Percentiles rank a stretch among this genome's conserved stretches.
phyloP scores from a whole-genome alignment of 768 basidiomycete genomes.

The Symmetrospora coprosmae region DNA sequence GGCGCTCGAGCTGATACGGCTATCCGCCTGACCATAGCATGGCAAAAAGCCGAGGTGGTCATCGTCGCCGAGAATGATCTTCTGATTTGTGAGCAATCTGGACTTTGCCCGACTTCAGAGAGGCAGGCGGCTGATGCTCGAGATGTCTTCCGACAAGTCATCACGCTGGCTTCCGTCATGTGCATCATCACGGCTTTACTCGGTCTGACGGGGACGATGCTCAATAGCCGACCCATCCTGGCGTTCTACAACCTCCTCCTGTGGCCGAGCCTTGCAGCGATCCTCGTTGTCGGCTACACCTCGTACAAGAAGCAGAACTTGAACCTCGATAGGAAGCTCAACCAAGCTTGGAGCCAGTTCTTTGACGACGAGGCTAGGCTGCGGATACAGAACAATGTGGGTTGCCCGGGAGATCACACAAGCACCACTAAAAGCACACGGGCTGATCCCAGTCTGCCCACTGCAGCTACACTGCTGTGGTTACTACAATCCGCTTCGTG shows the following conservation, averaged over 20 bases:
- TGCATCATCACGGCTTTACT: conserved; percentile 49
- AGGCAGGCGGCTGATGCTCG: neutral
- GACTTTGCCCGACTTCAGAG: neutral
- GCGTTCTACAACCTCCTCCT: conserved; percentile 55
- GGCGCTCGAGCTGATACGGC: neutral
- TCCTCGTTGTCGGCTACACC: conserved; percentile 52
- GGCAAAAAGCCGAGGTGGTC: conserved; percentile 52
- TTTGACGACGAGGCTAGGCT: conserved; percentile 47
- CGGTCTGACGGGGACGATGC: conserved; percentile 49
- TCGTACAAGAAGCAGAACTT: conserved; percentile 50
- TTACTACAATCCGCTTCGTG: conserved; percentile 47
- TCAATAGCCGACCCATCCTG: conserved; percentile 55
- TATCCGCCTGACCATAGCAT: conserved; percentile 40
- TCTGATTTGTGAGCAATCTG: conserved; percentile 37
- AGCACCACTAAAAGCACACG: too few species aligned
- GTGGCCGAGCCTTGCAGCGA: conserved; percentile 49
- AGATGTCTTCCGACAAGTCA: conserved; percentile 45
- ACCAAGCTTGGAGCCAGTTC: conserved; percentile 53
- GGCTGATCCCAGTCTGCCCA: too few species aligned
- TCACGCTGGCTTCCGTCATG: conserved; percentile 49
- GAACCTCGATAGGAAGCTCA: conserved; percentile 53
- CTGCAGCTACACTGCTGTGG: conserved; percentile 47
- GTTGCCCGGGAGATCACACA: too few species aligned
- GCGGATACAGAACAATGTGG: conserved; percentile 47
- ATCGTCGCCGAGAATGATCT: conserved; percentile 45